Percentiles rank a stretch among this genome's conserved stretches.
Conservation (phyloP, 2,329 filamentous ascomycete species). For the Stachybotrys chartarum region DNA sequence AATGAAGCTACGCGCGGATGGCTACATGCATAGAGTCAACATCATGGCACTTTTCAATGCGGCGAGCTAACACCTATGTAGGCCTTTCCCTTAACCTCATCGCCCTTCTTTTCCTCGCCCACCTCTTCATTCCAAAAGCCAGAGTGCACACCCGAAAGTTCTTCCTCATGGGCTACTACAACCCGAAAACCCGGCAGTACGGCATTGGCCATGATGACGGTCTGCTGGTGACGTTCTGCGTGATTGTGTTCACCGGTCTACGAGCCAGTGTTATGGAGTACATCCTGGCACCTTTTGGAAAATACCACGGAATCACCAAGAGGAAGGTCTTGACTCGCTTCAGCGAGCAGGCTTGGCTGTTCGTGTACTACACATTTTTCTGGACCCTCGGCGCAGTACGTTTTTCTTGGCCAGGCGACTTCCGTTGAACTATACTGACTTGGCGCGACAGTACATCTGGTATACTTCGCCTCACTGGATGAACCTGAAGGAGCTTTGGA, state of each 20-base stretch:
- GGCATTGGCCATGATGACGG: conserved; percentile 72
- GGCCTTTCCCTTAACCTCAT: conserved; percentile 83
- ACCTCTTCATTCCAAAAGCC: conserved; percentile 75
- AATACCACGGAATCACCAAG: conserved; percentile 63
- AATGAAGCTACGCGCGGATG: too few relatives aligned
- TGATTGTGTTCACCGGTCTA: conserved; percentile 80
- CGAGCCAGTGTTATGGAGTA: conserved; percentile 85
- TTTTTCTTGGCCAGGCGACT: conserved; percentile 5
- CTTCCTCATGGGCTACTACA: conserved; percentile 79
- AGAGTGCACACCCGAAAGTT: conserved; percentile 78
- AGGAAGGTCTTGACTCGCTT: conserved; percentile 75
- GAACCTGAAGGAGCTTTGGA: conserved; percentile 73
- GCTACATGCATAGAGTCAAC: too few relatives aligned
- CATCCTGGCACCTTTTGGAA: conserved; percentile 70
- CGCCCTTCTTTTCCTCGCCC: conserved; percentile 72
- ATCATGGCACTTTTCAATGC: too few relatives aligned
- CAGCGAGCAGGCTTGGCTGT: conserved; percentile 88
- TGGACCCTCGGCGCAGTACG: conserved; percentile 80
- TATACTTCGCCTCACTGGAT: conserved; percentile 71
- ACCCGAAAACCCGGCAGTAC: conserved; percentile 61
- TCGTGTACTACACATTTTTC: conserved; percentile 75
- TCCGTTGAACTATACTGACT: background rate
- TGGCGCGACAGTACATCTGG: conserved; percentile 62
- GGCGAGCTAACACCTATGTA: conserved; percentile 7
- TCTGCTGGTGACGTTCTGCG: conserved; percentile 68